Evolutionary conservation across 2,329 filamentous ascomycete genomes (phyloP), one percentile per base, ranked within the genome.

Genomic region (Blastomyces percursus): DNA sequence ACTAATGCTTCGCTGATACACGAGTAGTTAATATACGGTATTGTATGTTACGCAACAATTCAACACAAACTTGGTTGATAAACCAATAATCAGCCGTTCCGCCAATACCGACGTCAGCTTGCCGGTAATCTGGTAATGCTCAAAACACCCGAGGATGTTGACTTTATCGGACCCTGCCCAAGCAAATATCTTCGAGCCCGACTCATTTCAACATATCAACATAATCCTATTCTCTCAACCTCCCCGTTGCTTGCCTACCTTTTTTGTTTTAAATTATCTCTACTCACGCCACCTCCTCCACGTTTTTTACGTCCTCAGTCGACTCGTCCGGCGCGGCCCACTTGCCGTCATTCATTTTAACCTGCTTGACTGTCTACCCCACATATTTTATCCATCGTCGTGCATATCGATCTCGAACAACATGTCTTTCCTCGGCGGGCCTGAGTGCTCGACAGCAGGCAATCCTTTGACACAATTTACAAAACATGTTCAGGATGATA

Each of bases 381-480:
- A 32, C 57, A 14, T 8, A 40, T n/a, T 38, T 19, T 54, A 21
- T 54, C 11, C 51, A 14, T 35, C 16, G 51, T 51, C 21, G 21
- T 27, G 3, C 14, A 3, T 9, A 32, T 38, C 35, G 35, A 38
- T 51, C 19, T n/a, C 42, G 27, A 30, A 30, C 51, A 80, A 65
- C 68, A 97, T 99, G 93, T 96, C 93, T 62, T 97, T 99, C 76
- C 84, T 97, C 71, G 90, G 91, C 77, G 92, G 93, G 70, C 89
- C 93, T 70, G 94, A 97, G 80, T 99, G 94, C 82, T 97, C 93
- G 62, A 95, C 94, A 65, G 91, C 90, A 67, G 91, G 88, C 72
- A 99, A 99, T 77, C 94, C 95, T 63, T 86, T 99, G 71, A 93
- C 90, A 74, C 94, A 97, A 81, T 96, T 99, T 76, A 91, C 92